Percentiles rank a stretch among this genome's conserved stretches.
phyloP scores from a whole-genome alignment of 2,329 filamentous ascomycete species.

The Stachybotrys elegans region DNA sequence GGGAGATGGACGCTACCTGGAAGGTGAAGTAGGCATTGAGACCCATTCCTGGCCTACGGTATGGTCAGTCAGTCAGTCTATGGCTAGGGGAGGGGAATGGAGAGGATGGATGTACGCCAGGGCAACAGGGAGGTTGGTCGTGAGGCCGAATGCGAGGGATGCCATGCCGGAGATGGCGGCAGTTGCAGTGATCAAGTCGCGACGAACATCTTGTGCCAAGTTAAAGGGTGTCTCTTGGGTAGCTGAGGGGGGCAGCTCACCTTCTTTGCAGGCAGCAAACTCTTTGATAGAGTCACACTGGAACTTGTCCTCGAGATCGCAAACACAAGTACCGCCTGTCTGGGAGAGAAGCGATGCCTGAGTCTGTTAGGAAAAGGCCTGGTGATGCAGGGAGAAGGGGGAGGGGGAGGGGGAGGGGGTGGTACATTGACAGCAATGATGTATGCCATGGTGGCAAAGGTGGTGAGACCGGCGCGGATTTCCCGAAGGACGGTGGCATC shows the following conservation, averaged over 20 bases:
- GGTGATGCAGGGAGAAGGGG: constrained; percentile 5
- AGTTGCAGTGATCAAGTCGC: constrained; percentile 77
- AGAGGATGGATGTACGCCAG: constrained; percentile 23
- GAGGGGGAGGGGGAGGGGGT: background rate
- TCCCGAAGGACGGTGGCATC: constrained; percentile 71
- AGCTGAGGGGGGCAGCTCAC: constrained; percentile 22
- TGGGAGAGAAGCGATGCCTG: constrained; percentile 69
- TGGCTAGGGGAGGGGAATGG: background rate
- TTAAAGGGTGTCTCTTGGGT: background rate
- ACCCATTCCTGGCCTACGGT: constrained; percentile 57
- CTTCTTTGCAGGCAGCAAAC: constrained; percentile 42
- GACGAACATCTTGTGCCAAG: constrained; percentile 53
- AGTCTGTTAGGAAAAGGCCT: no score
- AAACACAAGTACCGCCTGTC: constrained; percentile 72
- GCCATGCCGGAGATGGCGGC: constrained; percentile 73
- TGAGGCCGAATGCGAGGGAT: constrained; percentile 71
- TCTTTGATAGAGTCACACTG: constrained; percentile 43
- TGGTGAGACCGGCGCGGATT: constrained; percentile 73
- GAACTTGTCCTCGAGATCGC: constrained; percentile 38
- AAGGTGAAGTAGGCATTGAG: constrained; percentile 65
- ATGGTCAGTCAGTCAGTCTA: constrained; percentile 6
- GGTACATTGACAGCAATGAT: constrained; percentile 70
- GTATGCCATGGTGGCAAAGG: constrained; percentile 78
- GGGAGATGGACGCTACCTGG: constrained; percentile 30
- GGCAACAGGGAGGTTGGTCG: constrained; percentile 68